These are phyloP conservation scores for Rubus idaeus DNA, from an alignment of 306 rosid genomes.

Conservation along the genomic window DNA sequence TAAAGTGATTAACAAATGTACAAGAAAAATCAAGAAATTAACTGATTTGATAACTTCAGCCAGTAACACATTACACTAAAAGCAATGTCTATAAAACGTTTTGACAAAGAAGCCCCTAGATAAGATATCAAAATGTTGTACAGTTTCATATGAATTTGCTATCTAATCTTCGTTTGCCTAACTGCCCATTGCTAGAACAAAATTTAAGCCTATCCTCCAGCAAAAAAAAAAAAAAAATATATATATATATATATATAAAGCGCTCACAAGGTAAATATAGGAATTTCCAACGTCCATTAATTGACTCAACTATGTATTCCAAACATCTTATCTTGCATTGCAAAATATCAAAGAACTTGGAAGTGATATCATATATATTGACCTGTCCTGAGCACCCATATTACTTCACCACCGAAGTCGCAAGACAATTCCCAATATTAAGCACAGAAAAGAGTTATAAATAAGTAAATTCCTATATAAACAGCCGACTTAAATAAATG, in stretches of 20 bases:
- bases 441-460: neutral
- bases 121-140: neutral
- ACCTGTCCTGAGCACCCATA: no score
- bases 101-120: neutral
- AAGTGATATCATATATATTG: no score
- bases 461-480: neutral
- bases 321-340: neutral
- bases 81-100: neutral
- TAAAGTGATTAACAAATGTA: neutral
- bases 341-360: no score
- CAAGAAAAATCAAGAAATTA: neutral
- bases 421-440: no score
- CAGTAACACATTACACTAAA: neutral
- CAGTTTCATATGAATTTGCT: no score
- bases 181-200: neutral
- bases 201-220: neutral
- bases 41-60: neutral
- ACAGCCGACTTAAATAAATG: neutral
- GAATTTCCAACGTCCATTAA: no score
- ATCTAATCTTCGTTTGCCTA: neutral
- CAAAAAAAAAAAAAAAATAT: neutral
- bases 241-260: no score
- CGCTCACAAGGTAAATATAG: no score
- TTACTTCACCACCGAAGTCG: no score
- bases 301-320: neutral